Conservation (phyloP, 805 yeast species). For the Wickerhamiella alocasiicola region DNA sequence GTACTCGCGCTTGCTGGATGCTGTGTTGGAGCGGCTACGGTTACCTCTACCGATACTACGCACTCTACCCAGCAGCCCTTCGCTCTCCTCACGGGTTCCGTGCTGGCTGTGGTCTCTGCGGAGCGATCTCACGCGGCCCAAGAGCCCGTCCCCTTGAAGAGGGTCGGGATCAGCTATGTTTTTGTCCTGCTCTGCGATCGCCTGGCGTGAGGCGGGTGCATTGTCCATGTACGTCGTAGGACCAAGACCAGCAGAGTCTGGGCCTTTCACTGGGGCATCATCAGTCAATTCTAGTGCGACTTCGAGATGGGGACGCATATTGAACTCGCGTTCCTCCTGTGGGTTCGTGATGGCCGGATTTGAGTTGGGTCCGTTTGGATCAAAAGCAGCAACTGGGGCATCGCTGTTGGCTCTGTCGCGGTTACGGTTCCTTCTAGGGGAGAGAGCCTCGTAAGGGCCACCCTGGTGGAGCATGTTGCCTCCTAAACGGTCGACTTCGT, state of each 20-base stretch:
- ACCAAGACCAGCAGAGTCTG: slow-evolving; percentile 59
- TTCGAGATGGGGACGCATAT: slow-evolving; percentile 45
- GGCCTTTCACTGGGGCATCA: slow-evolving; percentile 41
- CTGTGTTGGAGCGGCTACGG: slow-evolving; percentile 4
- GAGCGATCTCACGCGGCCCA: slow-evolving; percentile 6
- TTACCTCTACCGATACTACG: slow-evolving; percentile 2
- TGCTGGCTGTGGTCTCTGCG: not conserved
- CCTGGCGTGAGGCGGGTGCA: slow-evolving; percentile 66
- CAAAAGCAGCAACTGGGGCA: slow-evolving; percentile 96
- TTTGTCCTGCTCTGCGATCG: slow-evolving; percentile 21
- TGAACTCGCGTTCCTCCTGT: slow-evolving; percentile 28
- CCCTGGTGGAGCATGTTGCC: slow-evolving; percentile 96
- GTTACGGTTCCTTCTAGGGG: slow-evolving; percentile 82
- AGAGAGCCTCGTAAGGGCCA: slow-evolving; percentile 98
- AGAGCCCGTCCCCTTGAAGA: slow-evolving; percentile 1
- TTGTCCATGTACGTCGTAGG: slow-evolving; percentile 89
- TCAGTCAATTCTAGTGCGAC: slow-evolving; percentile 37
- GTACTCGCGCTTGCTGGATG: not conserved
- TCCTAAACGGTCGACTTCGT: slow-evolving; percentile 72
- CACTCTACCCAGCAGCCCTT: slow-evolving; percentile 8
- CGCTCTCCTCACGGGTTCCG: slow-evolving; percentile 1
- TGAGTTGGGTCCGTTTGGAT: slow-evolving; percentile 82
- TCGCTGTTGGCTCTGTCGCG: slow-evolving; percentile 28
- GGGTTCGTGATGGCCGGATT: slow-evolving; percentile 51
- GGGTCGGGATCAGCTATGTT: not conserved